Evolutionary conservation across 768 basidiomycete species (phyloP).

Genomic region (Podaxis pistillaris): DNA sequence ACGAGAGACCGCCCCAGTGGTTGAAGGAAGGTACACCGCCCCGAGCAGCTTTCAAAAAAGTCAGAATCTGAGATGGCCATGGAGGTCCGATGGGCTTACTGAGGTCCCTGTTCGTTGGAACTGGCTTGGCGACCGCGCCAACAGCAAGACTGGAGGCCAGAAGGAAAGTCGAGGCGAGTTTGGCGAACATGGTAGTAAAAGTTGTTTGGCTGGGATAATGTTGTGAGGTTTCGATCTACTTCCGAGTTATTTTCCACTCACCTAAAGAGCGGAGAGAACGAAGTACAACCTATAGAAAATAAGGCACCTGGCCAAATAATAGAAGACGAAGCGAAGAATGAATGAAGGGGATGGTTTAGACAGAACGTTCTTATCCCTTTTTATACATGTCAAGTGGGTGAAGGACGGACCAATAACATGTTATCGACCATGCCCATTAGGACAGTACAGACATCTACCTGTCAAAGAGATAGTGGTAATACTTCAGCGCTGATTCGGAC

Average conservation of each 20-base stretch:
- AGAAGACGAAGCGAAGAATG: conserved; percentile 1
- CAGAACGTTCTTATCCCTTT: neutral
- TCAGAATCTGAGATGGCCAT: conserved; percentile 17
- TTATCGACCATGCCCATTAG: neutral
- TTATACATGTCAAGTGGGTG: neutral
- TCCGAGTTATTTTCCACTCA: neutral
- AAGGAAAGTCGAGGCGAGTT: conserved; percentile 2
- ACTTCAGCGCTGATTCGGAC: neutral
- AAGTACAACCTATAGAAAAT: neutral
- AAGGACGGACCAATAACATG: neutral
- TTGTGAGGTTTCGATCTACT: neutral
- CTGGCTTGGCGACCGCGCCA: neutral
- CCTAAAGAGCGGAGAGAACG: conserved; percentile 4
- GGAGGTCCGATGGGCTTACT: conserved; percentile 29
- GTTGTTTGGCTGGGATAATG: neutral
- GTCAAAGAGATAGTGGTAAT: neutral
- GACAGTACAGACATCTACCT: neutral
- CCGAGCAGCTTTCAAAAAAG: neutral
- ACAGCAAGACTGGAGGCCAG: neutral
- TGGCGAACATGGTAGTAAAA: conserved; percentile 7
- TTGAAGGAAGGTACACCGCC: conserved; percentile 25
- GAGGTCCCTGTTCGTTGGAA: conserved; percentile 7
- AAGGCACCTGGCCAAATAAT: conserved; percentile 6
- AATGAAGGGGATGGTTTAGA: neutral
- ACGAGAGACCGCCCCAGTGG: conserved; percentile 32